Base-by-base conservation (phyloP, 768 basidiomycete species). In the Mycena floridula region DNA sequence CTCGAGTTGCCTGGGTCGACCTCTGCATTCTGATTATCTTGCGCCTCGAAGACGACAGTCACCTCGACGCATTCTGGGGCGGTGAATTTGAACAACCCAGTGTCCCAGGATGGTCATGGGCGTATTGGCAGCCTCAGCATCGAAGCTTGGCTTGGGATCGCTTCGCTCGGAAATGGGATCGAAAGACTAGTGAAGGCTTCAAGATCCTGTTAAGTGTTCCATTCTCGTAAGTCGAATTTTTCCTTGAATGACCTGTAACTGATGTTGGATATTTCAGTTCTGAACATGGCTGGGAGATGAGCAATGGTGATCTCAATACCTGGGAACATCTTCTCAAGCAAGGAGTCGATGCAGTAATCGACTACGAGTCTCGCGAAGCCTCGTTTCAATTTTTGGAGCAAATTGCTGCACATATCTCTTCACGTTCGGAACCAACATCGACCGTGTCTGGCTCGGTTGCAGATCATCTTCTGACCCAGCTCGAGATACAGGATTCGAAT, bases 311-410 rank as follows among this genome's bases (percentile, higher is more conserved):
- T 25, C 68, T 75, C 22, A 62, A 64, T 3, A 54, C 59, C 18
- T 90, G 87, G 87, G 77, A 84, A 42, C 59, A 66, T 2, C 66
- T 85, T 49, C 64, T 87, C 16, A 64, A 62, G 8, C 65, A 68
- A 42, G 65, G 76, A 0, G 65, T 79, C 24, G 68, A 68, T 59
- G 74, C 74, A 32, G 83, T 78, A 0, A 66, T 77, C 25, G 85
- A 87, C 46, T 68, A 75, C 37, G 85, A 81, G 1, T 54, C 72
- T 22, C 81, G 86, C 45, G 57, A 73, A 0, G 51, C 64, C 25
- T 50, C 59, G 4, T 71, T 89, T 37, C n/a, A n/a, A n/a, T n/a
- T n/a, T n/a, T 63, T 89, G 40, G 75, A 85, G 49, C 66, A 68
- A 13, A 64, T 88, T 37, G 79, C 82, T 2, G 54, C 61, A 13